Conservation (phyloP, 2,329 filamentous ascomycete species). For the Venturia pyrina region DNA sequence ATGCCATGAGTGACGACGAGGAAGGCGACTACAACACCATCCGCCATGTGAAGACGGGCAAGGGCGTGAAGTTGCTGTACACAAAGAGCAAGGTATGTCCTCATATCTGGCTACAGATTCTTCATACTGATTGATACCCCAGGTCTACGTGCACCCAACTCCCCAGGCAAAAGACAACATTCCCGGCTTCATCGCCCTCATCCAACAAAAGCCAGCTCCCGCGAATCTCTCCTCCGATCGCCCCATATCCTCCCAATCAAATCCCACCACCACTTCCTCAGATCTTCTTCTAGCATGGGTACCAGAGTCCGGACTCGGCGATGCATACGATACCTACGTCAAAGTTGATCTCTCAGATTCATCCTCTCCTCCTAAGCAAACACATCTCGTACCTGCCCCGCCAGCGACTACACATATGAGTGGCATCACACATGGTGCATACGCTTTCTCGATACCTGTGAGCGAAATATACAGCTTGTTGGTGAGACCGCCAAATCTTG, state of each 20-base stretch:
- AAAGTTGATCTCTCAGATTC: constrained; percentile 85
- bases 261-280: constrained; percentile 40
- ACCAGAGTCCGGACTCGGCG: constrained; percentile 77
- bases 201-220: constrained; percentile 64
- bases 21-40: constrained; percentile 94
- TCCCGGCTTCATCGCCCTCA: constrained; percentile 78
- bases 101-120: background rate
- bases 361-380: constrained; percentile 71
- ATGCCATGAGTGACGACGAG: constrained; percentile 92
- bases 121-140: constrained; percentile 3
- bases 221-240: constrained; percentile 17
- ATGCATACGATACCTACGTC: constrained; percentile 71
- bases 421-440: constrained; percentile 65
- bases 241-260: constrained; percentile 32
- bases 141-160: constrained; percentile 94
- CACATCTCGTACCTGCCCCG: constrained; percentile 83
- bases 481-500: constrained; percentile 81
- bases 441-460: constrained; percentile 85
- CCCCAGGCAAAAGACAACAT: constrained; percentile 94
- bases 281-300: constrained; percentile 87
- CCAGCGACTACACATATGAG: constrained; percentile 72
- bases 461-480: constrained; percentile 84
- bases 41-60: constrained; percentile 63
- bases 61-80: constrained; percentile 85
- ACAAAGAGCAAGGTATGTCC: constrained; percentile 80